Evolutionary conservation across 1,284 basidiomycete genomes (phyloP).

Genomic region (Pholiota adiposa): DNA sequence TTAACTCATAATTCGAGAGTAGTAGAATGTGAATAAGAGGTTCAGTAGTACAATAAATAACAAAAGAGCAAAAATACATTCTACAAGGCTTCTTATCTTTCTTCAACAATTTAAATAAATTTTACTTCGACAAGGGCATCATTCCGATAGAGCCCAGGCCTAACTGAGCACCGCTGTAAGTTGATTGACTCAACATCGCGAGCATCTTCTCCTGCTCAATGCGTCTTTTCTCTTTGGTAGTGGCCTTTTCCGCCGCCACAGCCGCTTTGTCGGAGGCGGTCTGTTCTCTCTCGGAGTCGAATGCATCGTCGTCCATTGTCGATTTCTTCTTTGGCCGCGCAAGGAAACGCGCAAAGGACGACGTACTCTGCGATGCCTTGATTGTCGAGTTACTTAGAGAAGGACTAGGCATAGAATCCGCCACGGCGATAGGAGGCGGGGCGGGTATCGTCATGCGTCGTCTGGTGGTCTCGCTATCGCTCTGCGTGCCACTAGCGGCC

Average conservation of each 20-base stretch:
- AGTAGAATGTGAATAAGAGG: background rate
- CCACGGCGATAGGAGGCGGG: background rate
- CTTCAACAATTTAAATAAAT: background rate
- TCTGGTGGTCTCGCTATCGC: background rate
- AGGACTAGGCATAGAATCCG: background rate
- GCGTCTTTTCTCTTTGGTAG: conserved; percentile 1
- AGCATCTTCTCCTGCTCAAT: conserved; percentile 1
- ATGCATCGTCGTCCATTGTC: conserved; percentile 1
- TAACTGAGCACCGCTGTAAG: background rate
- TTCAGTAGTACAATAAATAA: background rate
- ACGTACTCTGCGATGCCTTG: background rate
- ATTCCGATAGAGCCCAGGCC: background rate
- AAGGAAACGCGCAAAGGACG: conserved; percentile 11
- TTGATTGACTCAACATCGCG: background rate
- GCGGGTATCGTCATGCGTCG: background rate
- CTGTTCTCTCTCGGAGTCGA: background rate
- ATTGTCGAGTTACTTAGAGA: background rate
- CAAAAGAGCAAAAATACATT: no score
- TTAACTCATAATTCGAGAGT: background rate
- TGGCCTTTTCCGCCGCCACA: background rate
- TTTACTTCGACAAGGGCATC: conserved; percentile 1
- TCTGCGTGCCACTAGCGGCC: background rate
- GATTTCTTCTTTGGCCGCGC: conserved; percentile 5
- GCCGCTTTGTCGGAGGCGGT: background rate
- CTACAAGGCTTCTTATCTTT: background rate